Evolutionary conservation across 2,329 filamentous ascomycete species (phyloP), one percentile per base, ranked within the genome.

Genomic region (Metarhizium anisopliae): DNA sequence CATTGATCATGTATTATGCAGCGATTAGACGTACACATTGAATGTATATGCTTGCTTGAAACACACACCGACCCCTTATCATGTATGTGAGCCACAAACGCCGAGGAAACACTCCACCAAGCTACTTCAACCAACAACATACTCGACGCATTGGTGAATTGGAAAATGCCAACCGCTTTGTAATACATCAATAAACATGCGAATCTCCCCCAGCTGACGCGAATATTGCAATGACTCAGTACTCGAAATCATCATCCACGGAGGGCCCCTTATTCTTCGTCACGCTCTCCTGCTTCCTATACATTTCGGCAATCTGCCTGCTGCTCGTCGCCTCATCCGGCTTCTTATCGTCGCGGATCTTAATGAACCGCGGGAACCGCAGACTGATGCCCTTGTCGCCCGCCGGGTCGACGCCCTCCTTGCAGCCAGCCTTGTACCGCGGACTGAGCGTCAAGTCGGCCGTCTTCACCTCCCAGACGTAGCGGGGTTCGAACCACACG

Each of bases 181-280:
- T 6, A 43, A 43, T 8, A 45, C 18, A 30, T 30, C 11, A 30
- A 29, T 14, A n/a, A 30, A 16, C 6, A 30, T 14, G 25, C 10
- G 6, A 18, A 4, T 8, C 25, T 25, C 13, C 7, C 8, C 38
- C 38, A 3, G 14, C 38, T 5, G 10, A 40, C 14, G 11, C 38
- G 14, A 40, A 40, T 11, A 7, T 11, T 11, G 6, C 7, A 35
- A 35, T 35, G 6, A 5, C 13, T 52, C 55, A 99, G 74, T 99
- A 99, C 77, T 99, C 94, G 73, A 96, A 99, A 70, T 97, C 92
- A 74, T 97, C 93, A 77, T 99, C 94, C 55, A 92, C 92, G 51
- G 86, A 80, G 4, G 90, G 89, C 0, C 87, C 89, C 75, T 95
- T 95, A 56, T 77, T 90, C 78, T 94, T 95, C 13, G 83, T 76